Conservation (phyloP, 2,329 filamentous ascomycete genomes). For the Scedosporium boydii region DNA sequence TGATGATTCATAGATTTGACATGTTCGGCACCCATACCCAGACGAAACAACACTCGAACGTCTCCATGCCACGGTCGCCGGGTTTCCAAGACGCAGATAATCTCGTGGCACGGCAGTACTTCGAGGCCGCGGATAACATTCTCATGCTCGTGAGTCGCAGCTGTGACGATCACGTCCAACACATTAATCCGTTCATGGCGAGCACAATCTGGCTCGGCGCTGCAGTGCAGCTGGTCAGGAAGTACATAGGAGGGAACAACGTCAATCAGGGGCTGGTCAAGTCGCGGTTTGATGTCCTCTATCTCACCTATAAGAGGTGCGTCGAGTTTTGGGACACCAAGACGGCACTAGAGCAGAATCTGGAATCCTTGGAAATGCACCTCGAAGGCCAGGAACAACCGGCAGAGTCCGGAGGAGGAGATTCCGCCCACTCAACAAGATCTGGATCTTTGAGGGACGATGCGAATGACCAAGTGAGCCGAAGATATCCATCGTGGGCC, state of each 20-base stretch:
- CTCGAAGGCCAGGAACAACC: conserved; percentile 9
- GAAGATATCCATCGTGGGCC: no score
- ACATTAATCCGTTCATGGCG: conserved; percentile 22
- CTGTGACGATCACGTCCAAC: conserved; percentile 16
- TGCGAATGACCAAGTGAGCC: neutral
- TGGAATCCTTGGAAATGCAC: conserved; percentile 15
- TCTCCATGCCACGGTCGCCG: neutral
- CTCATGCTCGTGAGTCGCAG: conserved; percentile 17
- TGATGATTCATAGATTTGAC: conserved; percentile 23
- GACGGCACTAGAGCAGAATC: conserved; percentile 16
- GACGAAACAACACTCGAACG: no score
- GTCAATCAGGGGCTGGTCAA: conserved; percentile 8
- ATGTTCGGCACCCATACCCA: conserved; percentile 15
- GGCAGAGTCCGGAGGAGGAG: neutral
- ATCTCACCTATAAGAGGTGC: conserved; percentile 17
- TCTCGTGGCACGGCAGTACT: conserved; percentile 15
- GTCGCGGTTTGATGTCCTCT: conserved; percentile 10
- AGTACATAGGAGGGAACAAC: neutral
- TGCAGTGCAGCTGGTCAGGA: conserved; percentile 17
- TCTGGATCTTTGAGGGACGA: no score
- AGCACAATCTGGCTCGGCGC: conserved; percentile 23
- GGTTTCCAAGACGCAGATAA: neutral
- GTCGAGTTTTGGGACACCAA: conserved; percentile 17
- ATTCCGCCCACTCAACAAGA: neutral
- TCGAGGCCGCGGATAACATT: conserved; percentile 20